These are phyloP conservation scores for Boletellus emodensis DNA, from an alignment of 768 basidiomycete species.

Conservation along the genomic window DNA sequence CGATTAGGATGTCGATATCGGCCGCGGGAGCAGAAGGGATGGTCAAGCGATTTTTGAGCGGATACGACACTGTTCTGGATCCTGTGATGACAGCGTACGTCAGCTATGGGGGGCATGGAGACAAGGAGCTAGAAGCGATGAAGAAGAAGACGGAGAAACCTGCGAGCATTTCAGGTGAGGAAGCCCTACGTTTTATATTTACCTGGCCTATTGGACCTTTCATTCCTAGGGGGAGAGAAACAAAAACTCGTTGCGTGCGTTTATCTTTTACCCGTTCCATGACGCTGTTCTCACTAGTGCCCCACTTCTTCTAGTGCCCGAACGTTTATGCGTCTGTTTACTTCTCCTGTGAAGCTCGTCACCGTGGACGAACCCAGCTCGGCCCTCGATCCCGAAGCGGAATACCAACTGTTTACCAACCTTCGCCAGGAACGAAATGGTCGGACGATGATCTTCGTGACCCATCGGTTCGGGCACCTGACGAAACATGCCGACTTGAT, in stretches of 20 bases:
- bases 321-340: conserved; percentile 39
- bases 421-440: conserved; percentile 27
- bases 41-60: conserved; percentile 34
- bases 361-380: conserved; percentile 38
- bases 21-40: conserved; percentile 41
- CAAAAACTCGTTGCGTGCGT: no score
- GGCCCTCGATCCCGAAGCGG: conserved; percentile 35
- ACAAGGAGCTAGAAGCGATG: conserved; percentile 12
- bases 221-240: no score
- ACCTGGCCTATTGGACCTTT: no score
- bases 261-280: no score
- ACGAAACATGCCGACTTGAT: conserved; percentile 36
- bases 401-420: conserved; percentile 31
- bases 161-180: conserved; percentile 24
- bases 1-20: conserved; percentile 18
- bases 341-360: conserved; percentile 28
- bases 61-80: conserved; percentile 39
- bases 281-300: background rate
- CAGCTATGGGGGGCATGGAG: conserved; percentile 21
- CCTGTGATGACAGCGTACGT: conserved; percentile 27
- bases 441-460: conserved; percentile 40
- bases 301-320: conserved; percentile 26
- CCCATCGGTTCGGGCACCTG: conserved; percentile 38
- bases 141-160: conserved; percentile 20
- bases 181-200: no score